Percentiles rank a stretch among this genome's conserved stretches.
These are phyloP conservation scores for Eremothecium coryli DNA, from an alignment of 1,139 yeast species.

Conservation along the genomic window DNA sequence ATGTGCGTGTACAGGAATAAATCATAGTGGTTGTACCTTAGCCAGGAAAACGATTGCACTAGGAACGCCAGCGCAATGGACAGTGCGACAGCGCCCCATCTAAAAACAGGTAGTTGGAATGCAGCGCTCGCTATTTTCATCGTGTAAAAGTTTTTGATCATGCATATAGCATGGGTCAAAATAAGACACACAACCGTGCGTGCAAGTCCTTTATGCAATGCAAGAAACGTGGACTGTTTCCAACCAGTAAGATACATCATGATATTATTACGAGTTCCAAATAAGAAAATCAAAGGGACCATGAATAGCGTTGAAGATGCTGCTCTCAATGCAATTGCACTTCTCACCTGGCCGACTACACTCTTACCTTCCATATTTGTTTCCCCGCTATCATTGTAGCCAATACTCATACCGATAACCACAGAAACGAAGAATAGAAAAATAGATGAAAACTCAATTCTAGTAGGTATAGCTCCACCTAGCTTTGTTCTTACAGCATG, in stretches of 20 bases:
- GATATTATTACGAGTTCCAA: conserved; percentile 57
- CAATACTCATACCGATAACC: conserved; percentile 36
- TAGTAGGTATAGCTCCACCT: conserved; percentile 45
- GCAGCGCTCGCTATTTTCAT: not conserved
- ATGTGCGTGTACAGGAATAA: conserved; percentile 50
- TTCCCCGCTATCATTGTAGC: too few relatives aligned
- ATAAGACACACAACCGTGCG: conserved; percentile 32
- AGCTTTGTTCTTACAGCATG: conserved; percentile 10
- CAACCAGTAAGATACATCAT: conserved; percentile 56
- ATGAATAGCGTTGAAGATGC: conserved; percentile 23
- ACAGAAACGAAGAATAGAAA: conserved; percentile 39
- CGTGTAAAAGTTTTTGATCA: not conserved
- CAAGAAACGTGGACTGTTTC: conserved; percentile 48
- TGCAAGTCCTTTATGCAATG: conserved; percentile 54
- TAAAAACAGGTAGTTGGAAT: not conserved
- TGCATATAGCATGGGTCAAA: conserved; percentile 36
- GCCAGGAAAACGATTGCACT: conserved; percentile 35
- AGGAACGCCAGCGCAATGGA: not conserved
- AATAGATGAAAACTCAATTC: conserved; percentile 49
- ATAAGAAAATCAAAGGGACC: conserved; percentile 41
- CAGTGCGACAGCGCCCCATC: not conserved
- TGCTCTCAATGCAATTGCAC: conserved; percentile 1
- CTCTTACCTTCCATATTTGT: too few relatives aligned
- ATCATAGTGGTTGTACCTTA: conserved; percentile 54
- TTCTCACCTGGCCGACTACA: conserved; percentile 36